Evolutionary conservation across 2,329 filamentous ascomycete genomes (phyloP), one percentile per base, ranked within the genome.

Genomic region (Ophiostoma angusticollis): DNA sequence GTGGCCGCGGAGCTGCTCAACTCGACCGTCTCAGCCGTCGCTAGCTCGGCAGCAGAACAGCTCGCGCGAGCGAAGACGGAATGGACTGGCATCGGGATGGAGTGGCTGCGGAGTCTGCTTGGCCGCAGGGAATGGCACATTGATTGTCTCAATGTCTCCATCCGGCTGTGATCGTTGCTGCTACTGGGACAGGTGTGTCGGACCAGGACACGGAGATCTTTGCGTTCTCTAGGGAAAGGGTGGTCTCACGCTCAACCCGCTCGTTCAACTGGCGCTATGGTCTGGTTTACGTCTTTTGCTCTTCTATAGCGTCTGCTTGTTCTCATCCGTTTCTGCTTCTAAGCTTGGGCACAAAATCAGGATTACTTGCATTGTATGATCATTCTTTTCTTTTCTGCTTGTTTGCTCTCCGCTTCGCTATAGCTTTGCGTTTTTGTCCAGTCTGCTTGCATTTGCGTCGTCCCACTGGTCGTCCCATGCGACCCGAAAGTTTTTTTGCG

Each of bases 51-150:
- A 1, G 64, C 80, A 4, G 77, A 84, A 23, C 73, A 77, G 48
- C 52, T 74, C 7, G 60, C 64, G n/a, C 59, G 62, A 35, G 64
- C 63, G 41, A 67, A 63, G 42, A 64, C 69, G 6, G 79, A 80
- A 58, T 81, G 81, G 75, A 81, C 82, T 1, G 78, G 84, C 0
- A 65, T 87, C 35, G 84, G 84, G 0, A 67, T 89, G 41, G 86
- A 93, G 58, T 94, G 87, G 86, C 60, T 94, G 43, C 72, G 86
- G 50, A 86, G 77, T 52, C 59, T 93, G 36, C 59, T 94, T 36
- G 87, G 86, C 4, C 75, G 76, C 58, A 76, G 82, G 51, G 87
- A 95, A 58, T 93, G 89, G 84, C 74, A 82, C 50, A 73, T 98
- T 47, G 85, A 89, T 41, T 95, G 87, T 58, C 71, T 98, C 59